Conservation (phyloP, 495 filamentous ascomycete species). For the Parathielavia hyrcaniae region DNA sequence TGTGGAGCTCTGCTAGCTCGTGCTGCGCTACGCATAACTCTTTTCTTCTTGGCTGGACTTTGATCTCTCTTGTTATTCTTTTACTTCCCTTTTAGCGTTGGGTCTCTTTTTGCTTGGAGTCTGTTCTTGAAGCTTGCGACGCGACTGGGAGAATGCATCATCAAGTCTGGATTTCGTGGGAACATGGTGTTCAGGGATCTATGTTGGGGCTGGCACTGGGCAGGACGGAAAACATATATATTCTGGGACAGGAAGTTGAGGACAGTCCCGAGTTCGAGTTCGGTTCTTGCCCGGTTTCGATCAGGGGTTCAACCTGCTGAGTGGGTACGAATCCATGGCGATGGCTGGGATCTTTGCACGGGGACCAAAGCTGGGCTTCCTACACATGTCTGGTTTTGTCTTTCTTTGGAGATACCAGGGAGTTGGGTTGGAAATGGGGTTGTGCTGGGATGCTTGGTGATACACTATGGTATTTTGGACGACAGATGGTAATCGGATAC, state of each 20-base stretch:
- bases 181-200: background rate
- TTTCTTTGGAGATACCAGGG: constrained; percentile 3
- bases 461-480: background rate
- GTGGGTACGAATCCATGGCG: background rate
- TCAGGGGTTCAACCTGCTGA: background rate
- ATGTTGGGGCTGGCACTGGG: background rate
- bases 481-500: background rate
- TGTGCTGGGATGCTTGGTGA: background rate
- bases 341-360: background rate
- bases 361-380: background rate
- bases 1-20: no score
- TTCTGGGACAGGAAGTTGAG: background rate
- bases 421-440: background rate
- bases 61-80: background rate
- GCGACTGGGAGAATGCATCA: background rate
- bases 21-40: background rate
- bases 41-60: background rate
- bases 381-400: background rate
- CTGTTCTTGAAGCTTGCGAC: background rate
- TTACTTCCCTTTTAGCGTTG: background rate
- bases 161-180: background rate
- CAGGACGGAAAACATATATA: background rate
- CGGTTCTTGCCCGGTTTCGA: background rate
- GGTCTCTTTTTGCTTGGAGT: background rate
- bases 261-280: background rate